Percentiles rank a stretch among this genome's conserved stretches.
phyloP scores from a whole-genome alignment of 2,329 filamentous ascomycete species.

The Macrophomina phaseolina region DNA sequence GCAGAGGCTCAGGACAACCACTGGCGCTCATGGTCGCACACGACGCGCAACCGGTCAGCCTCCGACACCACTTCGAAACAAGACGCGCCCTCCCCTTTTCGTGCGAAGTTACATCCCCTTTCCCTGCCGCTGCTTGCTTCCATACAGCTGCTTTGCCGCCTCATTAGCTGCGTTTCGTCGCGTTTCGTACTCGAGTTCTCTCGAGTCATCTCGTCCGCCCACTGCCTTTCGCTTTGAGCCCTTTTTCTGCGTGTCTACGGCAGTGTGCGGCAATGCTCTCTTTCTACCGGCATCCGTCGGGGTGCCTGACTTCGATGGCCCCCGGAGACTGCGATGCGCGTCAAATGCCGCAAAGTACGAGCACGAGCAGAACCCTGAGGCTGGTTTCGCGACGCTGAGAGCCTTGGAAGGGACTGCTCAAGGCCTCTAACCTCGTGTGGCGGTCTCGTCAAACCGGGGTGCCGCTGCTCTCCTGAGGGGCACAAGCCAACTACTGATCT shows the following conservation, averaged over 20 bases:
- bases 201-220: slow-evolving; percentile 3
- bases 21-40: not conserved
- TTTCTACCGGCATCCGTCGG: not conserved
- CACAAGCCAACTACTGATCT: slow-evolving; percentile 21
- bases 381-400: slow-evolving; percentile 2
- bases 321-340: not conserved
- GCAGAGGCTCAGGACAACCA: slow-evolving; percentile 13
- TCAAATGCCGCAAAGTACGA: slow-evolving; percentile 1
- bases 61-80: not conserved
- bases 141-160: not conserved
- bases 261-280: not conserved
- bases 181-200: slow-evolving; percentile 1
- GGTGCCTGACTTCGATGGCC: not conserved
- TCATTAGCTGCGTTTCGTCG: not conserved
- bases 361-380: not conserved
- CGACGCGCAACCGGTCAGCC: not conserved
- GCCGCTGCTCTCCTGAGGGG: slow-evolving; percentile 16
- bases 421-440: not conserved
- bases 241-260: not conserved
- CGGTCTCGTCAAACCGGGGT: not conserved
- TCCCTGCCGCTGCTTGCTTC: slow-evolving; percentile 2
- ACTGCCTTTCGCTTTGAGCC: not conserved
- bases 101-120: slow-evolving; percentile 5
- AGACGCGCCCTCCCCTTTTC: not conserved
- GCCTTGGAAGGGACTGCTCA: not conserved